Evolutionary conservation across 169 alveolate genomes (phyloP).

Genomic region (Plasmodium gonderi): DNA sequence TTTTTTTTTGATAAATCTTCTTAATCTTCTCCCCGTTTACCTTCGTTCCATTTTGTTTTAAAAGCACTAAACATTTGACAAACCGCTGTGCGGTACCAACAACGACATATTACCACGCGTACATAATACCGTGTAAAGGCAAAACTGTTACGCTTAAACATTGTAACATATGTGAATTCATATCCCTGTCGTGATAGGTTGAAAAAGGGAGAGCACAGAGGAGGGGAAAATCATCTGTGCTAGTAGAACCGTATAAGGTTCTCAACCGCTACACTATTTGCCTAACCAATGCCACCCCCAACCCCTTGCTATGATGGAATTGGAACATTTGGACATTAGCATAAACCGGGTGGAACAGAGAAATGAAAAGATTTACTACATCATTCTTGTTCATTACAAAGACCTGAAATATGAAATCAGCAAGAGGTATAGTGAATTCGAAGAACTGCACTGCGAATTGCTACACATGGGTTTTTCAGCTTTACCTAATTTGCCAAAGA

Average conservation of each 20-base stretch:
- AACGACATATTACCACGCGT: too few species aligned
- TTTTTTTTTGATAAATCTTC: not conserved
- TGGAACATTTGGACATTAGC: conserved; percentile 42
- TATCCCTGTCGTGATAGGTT: not conserved
- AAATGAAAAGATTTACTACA: conserved; percentile 46
- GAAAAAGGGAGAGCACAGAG: not conserved
- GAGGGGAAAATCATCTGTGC: not conserved
- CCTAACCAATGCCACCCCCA: not conserved
- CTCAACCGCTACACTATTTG: not conserved
- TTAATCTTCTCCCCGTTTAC: not conserved
- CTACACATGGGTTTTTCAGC: conserved; percentile 66
- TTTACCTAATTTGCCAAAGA: conserved; percentile 61
- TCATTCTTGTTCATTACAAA: conserved; percentile 49
- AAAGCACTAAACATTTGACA: not conserved
- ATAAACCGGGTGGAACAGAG: conserved; percentile 55
- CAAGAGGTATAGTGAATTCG: conserved; percentile 60
- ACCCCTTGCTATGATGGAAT: conserved; percentile 48
- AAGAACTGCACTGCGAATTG: conserved; percentile 66
- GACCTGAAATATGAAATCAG: conserved; percentile 57
- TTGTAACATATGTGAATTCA: too few species aligned
- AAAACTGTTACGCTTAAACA: too few species aligned
- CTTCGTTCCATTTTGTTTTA: not conserved
- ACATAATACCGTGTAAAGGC: too few species aligned
- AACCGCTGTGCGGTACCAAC: too few species aligned
- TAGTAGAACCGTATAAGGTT: not conserved